A percentile compares a stretch with the other conserved stretches of the same genome.
These are phyloP conservation scores for Pugionium dolabratum DNA, from an alignment of 345 rosid genomes.

Conservation along the genomic window DNA sequence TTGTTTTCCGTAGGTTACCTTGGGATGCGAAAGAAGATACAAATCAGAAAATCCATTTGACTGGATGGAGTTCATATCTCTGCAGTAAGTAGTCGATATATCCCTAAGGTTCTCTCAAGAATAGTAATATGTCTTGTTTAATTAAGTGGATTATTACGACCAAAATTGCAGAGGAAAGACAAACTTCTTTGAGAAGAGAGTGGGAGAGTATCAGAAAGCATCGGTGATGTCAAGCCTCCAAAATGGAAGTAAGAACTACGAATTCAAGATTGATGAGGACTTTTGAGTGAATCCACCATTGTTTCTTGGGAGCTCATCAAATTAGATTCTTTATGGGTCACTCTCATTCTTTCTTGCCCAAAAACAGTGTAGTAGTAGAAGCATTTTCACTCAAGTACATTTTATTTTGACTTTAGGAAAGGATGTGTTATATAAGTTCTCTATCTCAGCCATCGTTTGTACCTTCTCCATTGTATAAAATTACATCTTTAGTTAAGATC, in stretches of 20 bases:
- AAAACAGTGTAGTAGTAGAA: background rate
- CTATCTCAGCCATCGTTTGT: background rate
- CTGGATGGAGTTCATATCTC: slow-evolving; percentile 97
- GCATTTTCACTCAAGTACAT: background rate
- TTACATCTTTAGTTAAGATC: background rate
- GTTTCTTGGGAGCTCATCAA: slow-evolving; percentile 17
- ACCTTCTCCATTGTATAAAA: background rate
- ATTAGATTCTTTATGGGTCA: slow-evolving; percentile 20
- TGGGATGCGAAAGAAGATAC: slow-evolving; percentile 67
- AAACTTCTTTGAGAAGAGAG: slow-evolving; percentile 87
- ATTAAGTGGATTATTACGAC: slow-evolving; percentile 5
- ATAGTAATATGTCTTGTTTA: background rate
- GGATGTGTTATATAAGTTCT: background rate
- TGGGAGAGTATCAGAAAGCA: slow-evolving; percentile 89
- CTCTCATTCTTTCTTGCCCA: slow-evolving; percentile 13
- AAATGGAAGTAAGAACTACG: slow-evolving; percentile 60
- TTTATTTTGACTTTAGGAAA: background rate
- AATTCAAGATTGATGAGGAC: slow-evolving; percentile 77
- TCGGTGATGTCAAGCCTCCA: slow-evolving; percentile 81
- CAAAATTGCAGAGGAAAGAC: slow-evolving; percentile 68
- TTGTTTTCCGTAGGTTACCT: slow-evolving; percentile 55
- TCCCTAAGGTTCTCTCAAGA: background rate
- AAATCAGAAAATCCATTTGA: slow-evolving; percentile 80
- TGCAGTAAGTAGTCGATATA: slow-evolving; percentile 61
- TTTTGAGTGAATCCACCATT: slow-evolving; percentile 39